Conservation (phyloP, 1,139 yeast species). For the Sugiyamaella grinbergsii region DNA sequence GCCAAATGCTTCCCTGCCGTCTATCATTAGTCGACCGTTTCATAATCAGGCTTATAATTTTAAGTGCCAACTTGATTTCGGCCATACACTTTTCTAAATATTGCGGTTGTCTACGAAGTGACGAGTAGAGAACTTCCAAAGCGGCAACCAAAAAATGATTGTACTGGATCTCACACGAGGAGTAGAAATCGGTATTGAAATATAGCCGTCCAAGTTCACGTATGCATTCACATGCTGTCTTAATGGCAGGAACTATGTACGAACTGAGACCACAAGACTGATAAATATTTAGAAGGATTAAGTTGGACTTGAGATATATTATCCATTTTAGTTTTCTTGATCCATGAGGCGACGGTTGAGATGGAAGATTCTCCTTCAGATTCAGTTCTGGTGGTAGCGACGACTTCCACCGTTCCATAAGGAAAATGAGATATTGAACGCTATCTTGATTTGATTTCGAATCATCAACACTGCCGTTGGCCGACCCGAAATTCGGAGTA, state of each 20-base stretch:
- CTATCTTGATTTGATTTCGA: constrained; percentile 23
- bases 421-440: constrained; percentile 26
- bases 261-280: constrained; percentile 21
- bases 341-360: constrained; percentile 23
- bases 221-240: constrained; percentile 34
- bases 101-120: constrained; percentile 29
- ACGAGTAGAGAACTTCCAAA: constrained; percentile 35
- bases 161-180: constrained; percentile 34
- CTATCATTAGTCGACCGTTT: constrained; percentile 22
- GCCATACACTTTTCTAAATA: constrained; percentile 23
- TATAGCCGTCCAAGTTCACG: constrained; percentile 33
- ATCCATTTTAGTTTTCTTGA: constrained; percentile 33
- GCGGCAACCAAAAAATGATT: constrained; percentile 36
- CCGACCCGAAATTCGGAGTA: background rate
- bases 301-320: constrained; percentile 29
- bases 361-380: constrained; percentile 13
- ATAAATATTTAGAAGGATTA: constrained; percentile 33
- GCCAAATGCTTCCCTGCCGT: constrained; percentile 30
- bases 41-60: constrained; percentile 26
- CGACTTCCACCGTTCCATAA: constrained; percentile 27
- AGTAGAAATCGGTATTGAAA: constrained; percentile 31
- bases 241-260: constrained; percentile 32
- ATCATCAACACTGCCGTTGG: constrained; percentile 6
- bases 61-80: constrained; percentile 28
- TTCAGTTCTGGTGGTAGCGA: constrained; percentile 32